Evolutionary conservation across 169 alveolate species (phyloP).

Genomic region (Blepharisma undulans): DNA sequence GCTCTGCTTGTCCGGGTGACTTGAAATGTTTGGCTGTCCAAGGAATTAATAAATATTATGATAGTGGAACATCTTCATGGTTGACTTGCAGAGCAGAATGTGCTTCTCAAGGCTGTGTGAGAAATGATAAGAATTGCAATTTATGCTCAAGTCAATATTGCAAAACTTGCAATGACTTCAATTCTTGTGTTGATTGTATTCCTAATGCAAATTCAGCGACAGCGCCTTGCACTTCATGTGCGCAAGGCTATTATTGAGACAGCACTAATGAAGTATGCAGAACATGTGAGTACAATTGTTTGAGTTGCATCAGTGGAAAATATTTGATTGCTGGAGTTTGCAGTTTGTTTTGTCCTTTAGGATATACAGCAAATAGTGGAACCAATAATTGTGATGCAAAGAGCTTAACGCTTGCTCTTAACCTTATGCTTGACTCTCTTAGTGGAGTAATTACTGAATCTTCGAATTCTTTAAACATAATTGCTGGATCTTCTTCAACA

Average conservation of each 20-base stretch:
- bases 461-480: neutral
- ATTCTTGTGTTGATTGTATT: neutral
- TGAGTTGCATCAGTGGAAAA: neutral
- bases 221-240: neutral
- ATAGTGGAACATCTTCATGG: neutral
- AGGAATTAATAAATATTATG: neutral
- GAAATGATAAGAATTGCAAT: slow-evolving; percentile 4
- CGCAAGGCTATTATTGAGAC: neutral
- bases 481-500: neutral
- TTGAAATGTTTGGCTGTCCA: neutral
- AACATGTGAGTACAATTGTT: neutral
- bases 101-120: neutral
- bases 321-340: neutral
- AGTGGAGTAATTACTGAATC: neutral
- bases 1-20: neutral
- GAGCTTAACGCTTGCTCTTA: neutral
- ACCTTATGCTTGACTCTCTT: neutral
- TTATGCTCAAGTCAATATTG: neutral
- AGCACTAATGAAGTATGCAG: neutral
- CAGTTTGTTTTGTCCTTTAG: neutral
- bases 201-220: neutral
- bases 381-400: neutral
- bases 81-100: neutral
- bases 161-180: neutral
- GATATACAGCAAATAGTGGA: neutral